Evolutionary conservation across 2,329 filamentous ascomycete genomes (phyloP).

Genomic region (Basipetospora chlamydospora): DNA sequence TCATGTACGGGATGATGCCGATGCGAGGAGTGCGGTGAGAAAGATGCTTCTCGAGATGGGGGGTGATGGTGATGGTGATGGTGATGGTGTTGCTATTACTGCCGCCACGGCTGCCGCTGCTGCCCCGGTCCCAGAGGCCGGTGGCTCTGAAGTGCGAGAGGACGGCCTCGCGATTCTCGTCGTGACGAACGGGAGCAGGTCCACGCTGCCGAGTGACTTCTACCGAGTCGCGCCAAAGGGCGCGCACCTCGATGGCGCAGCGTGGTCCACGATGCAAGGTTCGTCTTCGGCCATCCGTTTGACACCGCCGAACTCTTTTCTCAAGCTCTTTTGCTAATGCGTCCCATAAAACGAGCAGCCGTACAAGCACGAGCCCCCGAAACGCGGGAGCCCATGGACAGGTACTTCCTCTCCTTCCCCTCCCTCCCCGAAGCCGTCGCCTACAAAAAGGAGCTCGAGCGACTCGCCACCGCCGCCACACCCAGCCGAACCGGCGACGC

Average conservation of each 20-base stretch:
- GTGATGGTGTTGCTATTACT: too few species aligned
- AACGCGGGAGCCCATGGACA: constrained; percentile 47
- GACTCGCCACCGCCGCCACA: constrained; percentile 14
- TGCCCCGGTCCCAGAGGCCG: too few species aligned
- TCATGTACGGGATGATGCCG: too few species aligned
- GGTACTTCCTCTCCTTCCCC: constrained; percentile 58
- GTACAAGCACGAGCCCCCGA: constrained; percentile 49
- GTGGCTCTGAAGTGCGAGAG: constrained; percentile 1
- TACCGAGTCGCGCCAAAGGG: constrained; percentile 48
- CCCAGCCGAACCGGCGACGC: constrained; percentile 14
- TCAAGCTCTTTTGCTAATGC: background rate
- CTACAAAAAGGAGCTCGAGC: constrained; percentile 33
- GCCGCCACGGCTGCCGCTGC: too few species aligned
- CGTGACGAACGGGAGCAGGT: constrained; percentile 41
- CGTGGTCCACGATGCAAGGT: constrained; percentile 45
- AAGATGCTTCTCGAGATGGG: too few species aligned
- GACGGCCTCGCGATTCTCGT: constrained; percentile 27
- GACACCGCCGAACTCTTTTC: background rate
- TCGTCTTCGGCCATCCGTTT: constrained; percentile 7
- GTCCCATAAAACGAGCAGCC: constrained; percentile 20
- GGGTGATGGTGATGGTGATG: too few species aligned
- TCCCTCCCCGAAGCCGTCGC: constrained; percentile 40
- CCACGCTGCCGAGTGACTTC: constrained; percentile 55
- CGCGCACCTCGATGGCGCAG: constrained; percentile 53
- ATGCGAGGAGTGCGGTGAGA: too few species aligned